A percentile compares a stretch with the other conserved stretches of the same genome.
phyloP scores from a whole-genome alignment of 2,329 filamentous ascomycete genomes.

The Aspergillus candidus region DNA sequence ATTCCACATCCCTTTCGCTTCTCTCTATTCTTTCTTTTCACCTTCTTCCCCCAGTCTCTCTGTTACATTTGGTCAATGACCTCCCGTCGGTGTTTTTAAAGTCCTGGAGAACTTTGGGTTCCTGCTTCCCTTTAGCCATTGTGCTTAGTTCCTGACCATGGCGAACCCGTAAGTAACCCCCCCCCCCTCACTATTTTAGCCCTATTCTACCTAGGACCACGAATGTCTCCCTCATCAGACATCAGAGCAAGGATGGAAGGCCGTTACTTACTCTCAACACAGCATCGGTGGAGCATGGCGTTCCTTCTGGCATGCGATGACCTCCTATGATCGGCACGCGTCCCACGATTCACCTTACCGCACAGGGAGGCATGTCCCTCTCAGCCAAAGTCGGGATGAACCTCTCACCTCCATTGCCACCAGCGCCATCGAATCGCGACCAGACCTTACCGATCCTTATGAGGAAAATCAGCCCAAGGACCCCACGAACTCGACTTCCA shows the following conservation, averaged over 20 bases:
- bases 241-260: background rate
- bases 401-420: slow-evolving; percentile 84
- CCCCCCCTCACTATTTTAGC: background rate
- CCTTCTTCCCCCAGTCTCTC: slow-evolving; percentile 4
- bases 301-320: slow-evolving; percentile 93
- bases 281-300: slow-evolving; percentile 69
- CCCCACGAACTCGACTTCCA: slow-evolving; percentile 51
- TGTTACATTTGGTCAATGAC: slow-evolving; percentile 11
- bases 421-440: slow-evolving; percentile 75
- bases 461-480: slow-evolving; percentile 61
- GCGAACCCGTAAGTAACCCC: slow-evolving; percentile 18
- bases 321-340: slow-evolving; percentile 75
- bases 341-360: slow-evolving; percentile 89
- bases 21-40: slow-evolving; percentile 10
- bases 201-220: background rate
- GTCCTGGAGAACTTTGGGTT: slow-evolving; percentile 3
- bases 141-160: slow-evolving; percentile 12
- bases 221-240: background rate
- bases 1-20: slow-evolving; percentile 1
- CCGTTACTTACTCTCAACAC: slow-evolving; percentile 7
- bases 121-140: slow-evolving; percentile 3
- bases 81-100: slow-evolving; percentile 8
- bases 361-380: slow-evolving; percentile 80
- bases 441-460: slow-evolving; percentile 74
- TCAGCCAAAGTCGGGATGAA: slow-evolving; percentile 73